Evolutionary conservation across 768 basidiomycete genomes (phyloP), one percentile per base, ranked within the genome.

Genomic region (Aureoboletus auriporus): DNA sequence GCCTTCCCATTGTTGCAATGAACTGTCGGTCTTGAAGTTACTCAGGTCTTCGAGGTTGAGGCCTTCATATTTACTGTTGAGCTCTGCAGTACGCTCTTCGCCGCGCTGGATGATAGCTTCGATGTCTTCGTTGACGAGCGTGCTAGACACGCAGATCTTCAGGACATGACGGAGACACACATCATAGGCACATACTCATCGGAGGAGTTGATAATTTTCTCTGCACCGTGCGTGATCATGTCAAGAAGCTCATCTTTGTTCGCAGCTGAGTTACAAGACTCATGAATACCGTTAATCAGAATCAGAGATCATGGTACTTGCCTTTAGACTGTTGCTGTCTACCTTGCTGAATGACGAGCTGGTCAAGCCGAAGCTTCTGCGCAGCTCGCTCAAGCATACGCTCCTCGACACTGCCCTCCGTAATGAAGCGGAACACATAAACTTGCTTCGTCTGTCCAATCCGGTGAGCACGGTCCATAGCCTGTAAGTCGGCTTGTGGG

Each of bases 401-500:
- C 69, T 96, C 93, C 68, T 96, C 94, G 7, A 96, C 94, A 48
- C 91, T 93, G 40, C 88, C 89, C 70, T 95, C 91, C 0, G 94
- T 95, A 58, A 96, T 86, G 67, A 96, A 95, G n/a, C 94, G 75
- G 74, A 91, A 98, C 5, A 96, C 94, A 59, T 93, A 94, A 16
- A 96, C 94, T 68, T 97, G 93, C 70, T 95, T 97, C 39, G 90
- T 95, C 70, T 97, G 93, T 4, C 93, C 93, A 52, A 95, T 95
- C 48, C 93, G 89, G 71, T 95, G 93, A 0, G 94, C 94, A 49
- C 93, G 89, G 62, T 98, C 93, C 95, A 96, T 97, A 5, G 96
- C 96, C 65, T 99, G 96, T 39, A 99, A 69, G 73, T 99, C 96
- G 2, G 95, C 96, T 71, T 99, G 96, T 2, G 96, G 95, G 66